A percentile compares a stretch with the other conserved stretches of the same genome.
phyloP scores from a whole-genome alignment of 1,139 yeast genomes.

The Nakaseomyces nivariensis region DNA sequence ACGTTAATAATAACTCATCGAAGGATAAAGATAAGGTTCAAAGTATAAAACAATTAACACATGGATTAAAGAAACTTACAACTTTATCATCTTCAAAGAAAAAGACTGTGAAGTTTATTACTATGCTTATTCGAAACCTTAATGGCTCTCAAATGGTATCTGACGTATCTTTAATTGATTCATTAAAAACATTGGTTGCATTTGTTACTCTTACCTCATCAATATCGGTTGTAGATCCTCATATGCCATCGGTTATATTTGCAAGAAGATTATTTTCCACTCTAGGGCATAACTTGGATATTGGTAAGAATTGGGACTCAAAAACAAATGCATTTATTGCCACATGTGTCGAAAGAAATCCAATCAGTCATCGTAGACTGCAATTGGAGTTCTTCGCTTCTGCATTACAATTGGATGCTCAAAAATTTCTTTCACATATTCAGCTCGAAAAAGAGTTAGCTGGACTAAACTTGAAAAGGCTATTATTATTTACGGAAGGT shows the following conservation, averaged over 20 bases:
- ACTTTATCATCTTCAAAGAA: conserved; percentile 13
- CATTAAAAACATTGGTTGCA: conserved; percentile 14
- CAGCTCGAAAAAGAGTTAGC: conserved; percentile 14
- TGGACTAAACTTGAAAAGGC: conserved; percentile 14
- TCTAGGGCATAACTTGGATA: conserved; percentile 10
- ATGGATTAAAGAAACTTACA: conserved; percentile 19
- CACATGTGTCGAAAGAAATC: conserved; percentile 18
- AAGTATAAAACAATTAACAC: conserved; percentile 18
- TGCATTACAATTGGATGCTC: conserved; percentile 19
- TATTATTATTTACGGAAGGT: conserved; percentile 26
- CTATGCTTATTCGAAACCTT: conserved; percentile 16
- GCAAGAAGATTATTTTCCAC: conserved; percentile 16
- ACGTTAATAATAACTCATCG: not conserved
- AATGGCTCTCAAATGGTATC: conserved; percentile 17
- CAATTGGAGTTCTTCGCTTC: conserved; percentile 27
- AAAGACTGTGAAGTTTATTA: conserved; percentile 15
- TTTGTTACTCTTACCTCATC: conserved; percentile 16
- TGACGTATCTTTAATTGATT: conserved; percentile 18
- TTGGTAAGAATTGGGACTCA: conserved; percentile 14
- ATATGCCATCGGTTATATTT: conserved; percentile 14
- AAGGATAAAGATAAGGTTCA: conserved; percentile 12
- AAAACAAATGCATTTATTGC: conserved; percentile 15
- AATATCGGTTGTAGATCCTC: conserved; percentile 12
- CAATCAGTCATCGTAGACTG: conserved; percentile 15
- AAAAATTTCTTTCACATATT: conserved; percentile 16